phyloP scores from a whole-genome alignment of 495 filamentous ascomycete genomes.

The Terfezia boudieri region DNA sequence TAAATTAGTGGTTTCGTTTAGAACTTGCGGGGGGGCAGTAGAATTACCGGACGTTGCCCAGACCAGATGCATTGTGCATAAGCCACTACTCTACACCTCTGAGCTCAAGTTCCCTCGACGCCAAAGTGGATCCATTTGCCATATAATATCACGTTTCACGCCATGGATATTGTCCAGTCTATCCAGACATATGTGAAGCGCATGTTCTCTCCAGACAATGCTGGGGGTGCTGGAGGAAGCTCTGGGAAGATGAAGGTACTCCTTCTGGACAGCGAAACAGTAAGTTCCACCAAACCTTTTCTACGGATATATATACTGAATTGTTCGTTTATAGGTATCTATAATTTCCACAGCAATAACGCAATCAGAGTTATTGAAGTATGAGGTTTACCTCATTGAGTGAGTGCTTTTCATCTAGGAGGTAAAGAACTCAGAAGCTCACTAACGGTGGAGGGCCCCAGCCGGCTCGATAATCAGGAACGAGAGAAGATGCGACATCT shows the following conservation, averaged over 20 bases:
- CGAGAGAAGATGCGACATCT: slow-evolving; percentile 97
- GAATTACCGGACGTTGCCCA: too few species aligned
- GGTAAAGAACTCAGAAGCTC: slow-evolving; percentile 4
- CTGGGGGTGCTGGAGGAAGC: slow-evolving; percentile 33
- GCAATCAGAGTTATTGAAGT: slow-evolving; percentile 83
- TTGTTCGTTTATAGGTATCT: slow-evolving; percentile 32
- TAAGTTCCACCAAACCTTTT: slow-evolving; percentile 23
- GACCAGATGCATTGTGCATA: too few species aligned
- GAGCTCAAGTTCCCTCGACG: too few species aligned
- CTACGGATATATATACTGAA: slow-evolving; percentile 1
- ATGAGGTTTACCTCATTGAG: slow-evolving; percentile 95
- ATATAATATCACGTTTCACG: neutral
- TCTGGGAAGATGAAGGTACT: slow-evolving; percentile 98
- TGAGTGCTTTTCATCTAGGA: slow-evolving; percentile 12
- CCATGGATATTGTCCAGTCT: slow-evolving; percentile 82
- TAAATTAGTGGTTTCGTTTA: too few species aligned
- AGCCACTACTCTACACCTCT: too few species aligned
- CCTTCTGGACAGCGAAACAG: slow-evolving; percentile 82
- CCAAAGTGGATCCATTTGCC: too few species aligned
- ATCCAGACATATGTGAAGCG: slow-evolving; percentile 90
- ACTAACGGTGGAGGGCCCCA: slow-evolving; percentile 5
- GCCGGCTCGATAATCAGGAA: slow-evolving; percentile 66
- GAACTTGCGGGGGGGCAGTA: too few species aligned
- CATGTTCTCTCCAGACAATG: slow-evolving; percentile 45
- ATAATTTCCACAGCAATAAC: slow-evolving; percentile 89